Evolutionary conservation across 2,329 filamentous ascomycete genomes (phyloP).

Genomic region (Diaporthe ilicicola): DNA sequence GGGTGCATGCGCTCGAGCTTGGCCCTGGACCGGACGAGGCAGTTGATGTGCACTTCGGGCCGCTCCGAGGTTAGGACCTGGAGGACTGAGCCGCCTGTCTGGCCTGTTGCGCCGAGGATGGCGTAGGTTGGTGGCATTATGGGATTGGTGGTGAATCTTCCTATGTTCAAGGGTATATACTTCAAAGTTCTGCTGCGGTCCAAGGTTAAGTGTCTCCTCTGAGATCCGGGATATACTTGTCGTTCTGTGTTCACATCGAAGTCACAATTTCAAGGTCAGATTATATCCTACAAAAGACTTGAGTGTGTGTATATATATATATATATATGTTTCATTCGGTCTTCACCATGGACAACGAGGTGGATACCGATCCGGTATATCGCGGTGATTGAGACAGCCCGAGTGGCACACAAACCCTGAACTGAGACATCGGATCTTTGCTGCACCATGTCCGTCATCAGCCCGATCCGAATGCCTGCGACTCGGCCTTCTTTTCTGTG

Average conservation of each 20-base stretch:
- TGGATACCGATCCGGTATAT: neutral
- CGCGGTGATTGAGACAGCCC: constrained; percentile 1
- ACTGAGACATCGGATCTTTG: too few relatives aligned
- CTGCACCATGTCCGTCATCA: neutral
- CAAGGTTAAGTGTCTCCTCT: neutral
- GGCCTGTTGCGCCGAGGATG: constrained; percentile 22
- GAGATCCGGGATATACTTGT: neutral
- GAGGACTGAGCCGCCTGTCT: constrained; percentile 7
- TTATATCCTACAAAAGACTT: neutral
- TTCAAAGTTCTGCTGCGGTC: neutral
- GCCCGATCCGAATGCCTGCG: neutral
- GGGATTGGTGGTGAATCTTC: constrained; percentile 19
- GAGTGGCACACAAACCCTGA: neutral
- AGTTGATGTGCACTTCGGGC: neutral
- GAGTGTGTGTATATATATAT: neutral
- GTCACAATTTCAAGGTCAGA: neutral
- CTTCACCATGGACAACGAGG: neutral
- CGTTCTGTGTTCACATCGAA: too few relatives aligned
- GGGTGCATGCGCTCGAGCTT: constrained; percentile 19
- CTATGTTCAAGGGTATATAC: too few relatives aligned
- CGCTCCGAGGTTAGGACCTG: neutral
- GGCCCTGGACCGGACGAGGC: constrained; percentile 10
- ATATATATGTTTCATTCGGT: neutral
- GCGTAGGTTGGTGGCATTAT: constrained; percentile 25
- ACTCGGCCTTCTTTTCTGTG: neutral